Evolutionary conservation across 1,284 basidiomycete species (phyloP).

Genomic region (Farysia itapuensis): DNA sequence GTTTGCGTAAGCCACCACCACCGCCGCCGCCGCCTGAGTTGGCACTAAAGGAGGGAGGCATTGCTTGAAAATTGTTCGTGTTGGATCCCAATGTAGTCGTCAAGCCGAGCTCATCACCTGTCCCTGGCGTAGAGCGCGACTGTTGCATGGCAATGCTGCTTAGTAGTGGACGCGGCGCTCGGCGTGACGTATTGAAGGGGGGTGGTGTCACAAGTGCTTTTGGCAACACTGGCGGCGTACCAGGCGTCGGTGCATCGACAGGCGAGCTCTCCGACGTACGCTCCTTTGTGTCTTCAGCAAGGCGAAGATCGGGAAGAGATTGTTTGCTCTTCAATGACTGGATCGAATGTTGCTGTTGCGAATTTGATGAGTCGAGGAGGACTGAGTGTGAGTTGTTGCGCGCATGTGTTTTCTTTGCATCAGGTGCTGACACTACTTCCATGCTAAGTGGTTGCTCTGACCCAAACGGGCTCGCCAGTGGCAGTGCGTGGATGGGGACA

Average conservation of each 20-base stretch:
- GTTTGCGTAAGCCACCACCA: slow-evolving; percentile 43
- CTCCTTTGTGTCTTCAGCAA: slow-evolving; percentile 60
- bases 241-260: no score
- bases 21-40: slow-evolving; percentile 2
- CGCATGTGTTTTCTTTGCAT: slow-evolving; percentile 11
- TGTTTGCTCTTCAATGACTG: slow-evolving; percentile 62
- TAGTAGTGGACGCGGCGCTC: neutral
- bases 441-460: no score
- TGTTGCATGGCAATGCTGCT: neutral
- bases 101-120: no score
- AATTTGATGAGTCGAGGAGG: slow-evolving; percentile 17
- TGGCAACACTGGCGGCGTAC: neutral
- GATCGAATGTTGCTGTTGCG: slow-evolving; percentile 11
- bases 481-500: neutral
- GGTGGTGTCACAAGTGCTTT: neutral
- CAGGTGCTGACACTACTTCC: no score
- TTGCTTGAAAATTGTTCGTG: no score
- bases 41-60: neutral
- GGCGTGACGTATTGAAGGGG: neutral
- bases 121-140: neutral
- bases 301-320: slow-evolving; percentile 82
- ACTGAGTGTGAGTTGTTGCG: slow-evolving; percentile 47
- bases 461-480: no score
- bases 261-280: slow-evolving; percentile 5
- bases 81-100: no score